These are phyloP conservation scores for Fusarium keratoplasticum DNA, from an alignment of 2,329 filamentous ascomycete species.

Conservation along the genomic window DNA sequence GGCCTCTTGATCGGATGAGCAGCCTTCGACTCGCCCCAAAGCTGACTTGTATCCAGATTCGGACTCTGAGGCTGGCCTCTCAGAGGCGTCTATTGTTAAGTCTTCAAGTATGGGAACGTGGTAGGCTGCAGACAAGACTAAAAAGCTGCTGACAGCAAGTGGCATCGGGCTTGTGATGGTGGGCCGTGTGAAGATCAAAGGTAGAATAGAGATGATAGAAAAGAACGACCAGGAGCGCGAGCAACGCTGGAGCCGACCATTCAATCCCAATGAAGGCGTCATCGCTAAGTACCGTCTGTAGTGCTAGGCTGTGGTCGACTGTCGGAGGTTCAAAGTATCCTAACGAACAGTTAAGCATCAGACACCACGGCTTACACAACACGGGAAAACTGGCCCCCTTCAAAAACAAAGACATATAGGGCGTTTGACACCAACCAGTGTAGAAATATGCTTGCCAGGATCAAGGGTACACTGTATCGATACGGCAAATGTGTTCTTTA, in stretches of 20 bases:
- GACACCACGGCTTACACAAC: too few relatives aligned
- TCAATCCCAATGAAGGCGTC: neutral
- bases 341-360: too few relatives aligned
- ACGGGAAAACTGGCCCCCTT: neutral
- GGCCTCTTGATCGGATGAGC: neutral
- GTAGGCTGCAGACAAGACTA: neutral
- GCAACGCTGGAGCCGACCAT: neutral
- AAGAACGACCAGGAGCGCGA: neutral
- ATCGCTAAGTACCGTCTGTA: neutral
- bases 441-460: neutral
- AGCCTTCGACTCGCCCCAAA: too few relatives aligned
- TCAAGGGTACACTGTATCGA: neutral
- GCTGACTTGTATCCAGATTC: neutral
- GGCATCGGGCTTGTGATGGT: neutral
- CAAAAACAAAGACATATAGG: neutral
- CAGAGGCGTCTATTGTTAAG: too few relatives aligned
- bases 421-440: neutral
- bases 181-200: neutral
- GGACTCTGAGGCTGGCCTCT: neutral
- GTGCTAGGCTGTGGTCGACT: neutral
- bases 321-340: neutral
- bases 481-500: too few relatives aligned
- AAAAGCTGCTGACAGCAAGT: neutral
- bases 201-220: neutral
- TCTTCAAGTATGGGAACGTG: neutral